Evolutionary conservation across 768 basidiomycete species (phyloP).

Genomic region (Tephrocybe sp.): DNA sequence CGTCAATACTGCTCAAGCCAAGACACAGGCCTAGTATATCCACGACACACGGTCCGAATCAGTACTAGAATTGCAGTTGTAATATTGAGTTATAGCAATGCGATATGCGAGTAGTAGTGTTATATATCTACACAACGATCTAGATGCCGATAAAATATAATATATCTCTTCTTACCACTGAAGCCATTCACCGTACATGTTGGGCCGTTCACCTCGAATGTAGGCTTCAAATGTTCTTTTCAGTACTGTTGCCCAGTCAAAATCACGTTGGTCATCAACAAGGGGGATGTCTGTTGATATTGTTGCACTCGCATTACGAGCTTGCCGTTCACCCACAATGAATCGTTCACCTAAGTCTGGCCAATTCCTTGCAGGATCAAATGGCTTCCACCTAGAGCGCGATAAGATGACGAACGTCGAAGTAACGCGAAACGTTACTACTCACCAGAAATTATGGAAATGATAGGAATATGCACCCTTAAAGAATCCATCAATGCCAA

Average conservation of each 20-base stretch:
- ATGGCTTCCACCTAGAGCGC: constrained; percentile 84
- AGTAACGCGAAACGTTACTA: too few relatives aligned
- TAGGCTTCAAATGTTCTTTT: constrained; percentile 96
- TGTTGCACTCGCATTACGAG: constrained; percentile 43
- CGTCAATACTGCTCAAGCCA: constrained; percentile 67
- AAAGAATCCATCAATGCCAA: constrained; percentile 96
- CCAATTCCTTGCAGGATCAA: constrained; percentile 91
- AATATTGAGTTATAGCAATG: too few relatives aligned
- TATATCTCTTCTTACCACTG: constrained; percentile 37
- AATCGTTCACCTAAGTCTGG: constrained; percentile 89
- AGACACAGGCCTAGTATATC: constrained; percentile 17
- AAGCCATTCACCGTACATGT: constrained; percentile 90
- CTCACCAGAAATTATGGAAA: constrained; percentile 91
- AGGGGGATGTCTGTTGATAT: constrained; percentile 39
- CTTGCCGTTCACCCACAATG: constrained; percentile 66
- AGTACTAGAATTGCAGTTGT: not conserved
- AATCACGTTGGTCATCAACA: constrained; percentile 71
- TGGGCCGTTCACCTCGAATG: constrained; percentile 86
- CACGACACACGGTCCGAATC: constrained; percentile 1
- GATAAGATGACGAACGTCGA: not conserved
- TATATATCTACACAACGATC: constrained; percentile 4
- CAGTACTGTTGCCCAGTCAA: constrained; percentile 90
- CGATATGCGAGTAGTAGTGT: too few relatives aligned
- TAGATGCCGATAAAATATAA: constrained; percentile 4
- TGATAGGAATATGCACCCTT: constrained; percentile 94